phyloP scores from a whole-genome alignment of 352 stramenopile species.

The Pelagophyceae sp. region DNA sequence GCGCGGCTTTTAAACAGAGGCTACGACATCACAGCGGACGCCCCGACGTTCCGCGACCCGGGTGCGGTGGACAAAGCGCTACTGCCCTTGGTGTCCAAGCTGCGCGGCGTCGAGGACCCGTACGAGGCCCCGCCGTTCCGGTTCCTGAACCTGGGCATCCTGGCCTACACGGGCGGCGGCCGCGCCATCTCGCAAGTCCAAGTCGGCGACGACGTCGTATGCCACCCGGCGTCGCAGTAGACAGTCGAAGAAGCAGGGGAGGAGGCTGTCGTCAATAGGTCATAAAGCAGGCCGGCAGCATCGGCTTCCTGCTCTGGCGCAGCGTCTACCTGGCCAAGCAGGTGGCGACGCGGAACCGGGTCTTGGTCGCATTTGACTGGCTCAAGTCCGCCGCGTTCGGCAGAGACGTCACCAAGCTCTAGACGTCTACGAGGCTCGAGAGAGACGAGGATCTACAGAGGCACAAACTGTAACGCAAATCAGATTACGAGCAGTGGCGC shows the following conservation, averaged over 20 bases:
- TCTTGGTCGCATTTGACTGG: slow-evolving; percentile 66
- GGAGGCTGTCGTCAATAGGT: too few species aligned
- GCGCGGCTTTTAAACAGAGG: slow-evolving; percentile 41
- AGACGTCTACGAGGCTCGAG: too few species aligned
- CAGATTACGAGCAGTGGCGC: too few species aligned
- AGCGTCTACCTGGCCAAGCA: slow-evolving; percentile 71
- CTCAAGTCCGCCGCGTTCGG: slow-evolving; percentile 61
- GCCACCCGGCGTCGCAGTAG: too few species aligned
- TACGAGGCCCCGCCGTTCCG: slow-evolving; percentile 41
- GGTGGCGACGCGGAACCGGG: slow-evolving; percentile 57
- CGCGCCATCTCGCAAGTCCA: slow-evolving; percentile 47
- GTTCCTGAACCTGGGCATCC: slow-evolving; percentile 51
- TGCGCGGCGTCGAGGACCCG: slow-evolving; percentile 10
- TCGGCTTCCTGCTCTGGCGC: slow-evolving; percentile 57
- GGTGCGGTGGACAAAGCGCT: background rate
- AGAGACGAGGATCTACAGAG: too few species aligned
- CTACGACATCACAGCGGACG: slow-evolving; percentile 36
- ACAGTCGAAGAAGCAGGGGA: too few species aligned
- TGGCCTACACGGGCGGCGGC: slow-evolving; percentile 49
- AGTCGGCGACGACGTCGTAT: slow-evolving; percentile 42
- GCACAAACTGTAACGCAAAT: too few species aligned
- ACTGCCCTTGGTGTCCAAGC: background rate
- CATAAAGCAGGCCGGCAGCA: slow-evolving; percentile 2
- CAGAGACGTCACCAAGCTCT: slow-evolving; percentile 53
- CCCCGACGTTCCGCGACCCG: slow-evolving; percentile 29